A percentile compares a stretch with the other conserved stretches of the same genome.
phyloP scores from a whole-genome alignment of 192 early-diverging fungal genomes.

The Coemansia sp. region DNA sequence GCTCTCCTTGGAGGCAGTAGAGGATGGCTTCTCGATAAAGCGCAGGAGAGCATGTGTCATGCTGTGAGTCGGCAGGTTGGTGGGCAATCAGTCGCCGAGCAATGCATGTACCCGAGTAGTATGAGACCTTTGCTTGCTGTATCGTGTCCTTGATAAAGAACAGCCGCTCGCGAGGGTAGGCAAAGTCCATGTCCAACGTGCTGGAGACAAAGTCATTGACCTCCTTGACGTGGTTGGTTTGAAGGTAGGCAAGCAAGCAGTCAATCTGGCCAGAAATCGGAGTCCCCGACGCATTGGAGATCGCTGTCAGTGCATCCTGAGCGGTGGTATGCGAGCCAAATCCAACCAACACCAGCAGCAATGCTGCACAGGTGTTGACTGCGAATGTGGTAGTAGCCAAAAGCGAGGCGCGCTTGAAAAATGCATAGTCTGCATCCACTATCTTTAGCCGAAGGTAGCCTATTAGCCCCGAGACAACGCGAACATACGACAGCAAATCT shows the following conservation, averaged over 20 bases:
- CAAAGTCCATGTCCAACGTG: conserved; percentile 42
- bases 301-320: conserved; percentile 14
- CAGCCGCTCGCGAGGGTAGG: conserved; percentile 45
- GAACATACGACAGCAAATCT: conserved; percentile 14
- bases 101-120: conserved; percentile 21
- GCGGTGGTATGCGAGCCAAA: conserved; percentile 19
- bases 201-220: conserved; percentile 19
- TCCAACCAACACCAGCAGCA: conserved; percentile 38
- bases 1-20: conserved; percentile 21
- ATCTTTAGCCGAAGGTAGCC: conserved; percentile 37
- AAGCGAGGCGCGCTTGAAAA: conserved; percentile 20
- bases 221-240: conserved; percentile 26
- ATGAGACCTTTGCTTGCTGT: conserved; percentile 8
- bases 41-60: neutral
- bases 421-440: conserved; percentile 15
- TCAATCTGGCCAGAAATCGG: conserved; percentile 20
- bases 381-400: neutral
- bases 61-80: neutral
- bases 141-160: conserved; percentile 38
- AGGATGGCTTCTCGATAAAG: conserved; percentile 31
- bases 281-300: conserved; percentile 5
- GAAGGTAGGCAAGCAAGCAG: conserved; percentile 31
- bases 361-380: conserved; percentile 20
- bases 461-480: conserved; percentile 32
- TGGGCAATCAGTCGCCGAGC: conserved; percentile 25